Percentiles rank a stretch among this genome's conserved stretches.
Conservation (phyloP, 306 rosid genomes). For the Medicago arabica region DNA sequence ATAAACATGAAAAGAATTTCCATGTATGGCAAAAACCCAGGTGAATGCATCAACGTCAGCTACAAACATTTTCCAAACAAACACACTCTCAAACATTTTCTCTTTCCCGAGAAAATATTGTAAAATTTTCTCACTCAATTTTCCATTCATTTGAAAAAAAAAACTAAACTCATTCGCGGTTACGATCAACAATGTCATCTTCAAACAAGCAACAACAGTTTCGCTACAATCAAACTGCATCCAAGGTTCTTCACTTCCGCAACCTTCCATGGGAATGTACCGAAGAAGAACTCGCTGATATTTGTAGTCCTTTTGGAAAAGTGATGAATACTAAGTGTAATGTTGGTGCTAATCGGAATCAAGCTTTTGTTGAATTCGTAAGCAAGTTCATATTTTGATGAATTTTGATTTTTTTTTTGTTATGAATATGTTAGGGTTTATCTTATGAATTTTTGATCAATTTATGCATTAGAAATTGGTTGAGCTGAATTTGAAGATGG, state of each 20-base stretch:
- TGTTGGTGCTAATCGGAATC: conserved; percentile 90
- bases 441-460: background rate
- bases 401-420: background rate
- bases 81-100: background rate
- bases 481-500: background rate
- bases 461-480: background rate
- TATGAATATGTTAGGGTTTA: conserved; percentile 31
- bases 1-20: too few species aligned
- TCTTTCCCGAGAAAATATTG: background rate
- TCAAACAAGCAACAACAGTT: conserved; percentile 75
- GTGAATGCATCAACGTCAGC: background rate
- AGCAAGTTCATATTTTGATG: background rate
- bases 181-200: conserved; percentile 55
- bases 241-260: conserved; percentile 85
- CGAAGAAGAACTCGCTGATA: conserved; percentile 75
- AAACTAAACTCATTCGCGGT: background rate
- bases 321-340: conserved; percentile 84
- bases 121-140: background rate
- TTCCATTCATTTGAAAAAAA: background rate
- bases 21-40: too few species aligned
- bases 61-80: background rate
- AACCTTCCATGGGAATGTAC: conserved; percentile 88
- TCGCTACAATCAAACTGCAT: conserved; percentile 83
- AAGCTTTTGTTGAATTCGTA: conserved; percentile 88
- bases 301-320: conserved; percentile 80